phyloP scores from a whole-genome alignment of 129 eudicot species.

The Centaurea solstitialis region DNA sequence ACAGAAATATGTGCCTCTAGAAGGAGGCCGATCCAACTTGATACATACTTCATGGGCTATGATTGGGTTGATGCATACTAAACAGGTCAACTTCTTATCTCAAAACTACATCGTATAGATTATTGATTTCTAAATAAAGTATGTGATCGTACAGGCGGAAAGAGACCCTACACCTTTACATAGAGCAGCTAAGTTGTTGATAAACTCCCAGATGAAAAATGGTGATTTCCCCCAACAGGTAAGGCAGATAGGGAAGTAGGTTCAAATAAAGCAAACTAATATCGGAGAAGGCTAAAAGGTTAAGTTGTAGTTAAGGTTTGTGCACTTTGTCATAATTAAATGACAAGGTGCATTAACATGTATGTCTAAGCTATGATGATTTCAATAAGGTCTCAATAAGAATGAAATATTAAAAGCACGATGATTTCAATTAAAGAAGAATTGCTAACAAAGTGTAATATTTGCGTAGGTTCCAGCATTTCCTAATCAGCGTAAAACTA shows the following conservation, averaged over 20 bases:
- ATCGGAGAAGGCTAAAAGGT: too few relatives aligned
- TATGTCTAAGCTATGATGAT: too few relatives aligned
- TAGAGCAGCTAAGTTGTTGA: slow-evolving; percentile 46
- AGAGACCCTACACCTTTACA: slow-evolving; percentile 55
- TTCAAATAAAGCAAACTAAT: background rate
- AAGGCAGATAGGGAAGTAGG: background rate
- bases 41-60: slow-evolving; percentile 17
- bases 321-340: too few relatives aligned
- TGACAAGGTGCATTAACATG: too few relatives aligned
- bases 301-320: too few relatives aligned
- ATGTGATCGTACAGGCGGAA: slow-evolving; percentile 20
- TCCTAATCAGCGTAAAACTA: background rate
- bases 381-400: too few relatives aligned
- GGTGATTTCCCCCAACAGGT: slow-evolving; percentile 73
- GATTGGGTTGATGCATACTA: background rate
- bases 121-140: background rate
- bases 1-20: slow-evolving; percentile 43
- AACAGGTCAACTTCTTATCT: background rate
- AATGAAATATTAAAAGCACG: too few relatives aligned
- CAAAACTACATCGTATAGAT: too few relatives aligned
- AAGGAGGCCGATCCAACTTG: slow-evolving; percentile 47
- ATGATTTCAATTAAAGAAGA: too few relatives aligned
- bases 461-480: background rate
- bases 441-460: too few relatives aligned
- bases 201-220: slow-evolving; percentile 53